Percentiles rank a stretch among this genome's conserved stretches.
phyloP scores from a whole-genome alignment of 441 rosid genomes.

The Erysimum pusillum region DNA sequence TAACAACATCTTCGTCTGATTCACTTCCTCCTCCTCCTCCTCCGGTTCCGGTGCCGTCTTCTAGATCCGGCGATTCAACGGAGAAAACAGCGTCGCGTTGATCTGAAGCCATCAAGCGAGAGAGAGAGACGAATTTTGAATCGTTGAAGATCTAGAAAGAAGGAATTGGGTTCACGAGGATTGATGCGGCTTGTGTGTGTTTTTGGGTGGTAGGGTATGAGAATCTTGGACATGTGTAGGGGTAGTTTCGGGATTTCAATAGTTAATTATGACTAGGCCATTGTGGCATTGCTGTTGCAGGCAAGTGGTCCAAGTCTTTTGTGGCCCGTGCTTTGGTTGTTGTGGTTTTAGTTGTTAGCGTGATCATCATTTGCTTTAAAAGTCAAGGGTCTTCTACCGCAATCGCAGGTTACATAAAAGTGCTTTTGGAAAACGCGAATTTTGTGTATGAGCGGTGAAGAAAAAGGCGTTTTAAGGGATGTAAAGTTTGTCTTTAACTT shows the following conservation, averaged over 20 bases:
- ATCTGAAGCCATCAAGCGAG: constrained; percentile 60
- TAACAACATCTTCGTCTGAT: constrained; percentile 46
- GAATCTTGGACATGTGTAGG: constrained; percentile 27
- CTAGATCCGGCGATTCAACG: constrained; percentile 66
- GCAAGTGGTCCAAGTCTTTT: constrained; percentile 37
- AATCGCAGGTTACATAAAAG: not conserved
- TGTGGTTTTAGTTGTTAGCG: constrained; percentile 38
- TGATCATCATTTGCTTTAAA: not conserved
- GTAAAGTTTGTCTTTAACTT: no score
- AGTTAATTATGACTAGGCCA: constrained; percentile 31
- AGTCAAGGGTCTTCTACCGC: constrained; percentile 26
- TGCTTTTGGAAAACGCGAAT: constrained; percentile 16
- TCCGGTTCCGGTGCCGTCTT: constrained; percentile 48
- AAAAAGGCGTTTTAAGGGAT: not conserved
- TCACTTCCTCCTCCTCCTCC: constrained; percentile 40
- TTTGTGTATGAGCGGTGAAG: not conserved
- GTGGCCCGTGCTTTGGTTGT: constrained; percentile 35
- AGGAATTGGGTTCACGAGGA: constrained; percentile 46
- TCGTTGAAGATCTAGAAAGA: not conserved
- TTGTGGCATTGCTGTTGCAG: not conserved
- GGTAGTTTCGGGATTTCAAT: constrained; percentile 26
- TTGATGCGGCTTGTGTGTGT: constrained; percentile 34
- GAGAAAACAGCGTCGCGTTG: constrained; percentile 66
- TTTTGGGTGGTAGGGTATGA: constrained; percentile 44
- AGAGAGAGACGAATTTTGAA: not conserved